Percentiles rank a stretch among this genome's conserved stretches.
phyloP scores from a whole-genome alignment of 2,329 filamentous ascomycete species.

The Chrysoporthe deuterocubensis region DNA sequence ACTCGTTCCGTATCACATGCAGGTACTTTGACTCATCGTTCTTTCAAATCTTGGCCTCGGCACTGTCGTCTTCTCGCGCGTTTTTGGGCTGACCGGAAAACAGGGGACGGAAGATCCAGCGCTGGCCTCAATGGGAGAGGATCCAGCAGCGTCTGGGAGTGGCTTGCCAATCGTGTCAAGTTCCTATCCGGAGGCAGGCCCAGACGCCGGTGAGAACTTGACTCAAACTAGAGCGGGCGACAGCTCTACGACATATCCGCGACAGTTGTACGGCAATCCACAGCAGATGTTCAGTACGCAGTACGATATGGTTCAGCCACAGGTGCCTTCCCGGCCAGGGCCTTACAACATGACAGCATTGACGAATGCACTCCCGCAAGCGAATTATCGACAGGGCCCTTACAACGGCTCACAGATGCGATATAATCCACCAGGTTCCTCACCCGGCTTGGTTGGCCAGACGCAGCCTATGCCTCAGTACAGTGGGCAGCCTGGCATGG shows the following conservation, averaged over 20 bases:
- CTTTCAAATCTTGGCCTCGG: background rate
- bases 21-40: conserved; percentile 10
- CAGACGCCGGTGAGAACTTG: conserved; percentile 33
- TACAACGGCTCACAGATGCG: conserved; percentile 42
- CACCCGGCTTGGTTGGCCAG: conserved; percentile 45
- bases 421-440: conserved; percentile 37
- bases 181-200: conserved; percentile 30
- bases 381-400: conserved; percentile 44
- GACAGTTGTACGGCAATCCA: conserved; percentile 38
- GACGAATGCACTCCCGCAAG: conserved; percentile 48
- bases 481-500: conserved; percentile 42
- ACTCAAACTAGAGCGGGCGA: conserved; percentile 31
- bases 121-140: conserved; percentile 33
- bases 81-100: conserved; percentile 18
- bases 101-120: conserved; percentile 11
- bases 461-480: conserved; percentile 44
- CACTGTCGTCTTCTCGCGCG: background rate
- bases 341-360: conserved; percentile 54
- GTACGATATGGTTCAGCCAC: conserved; percentile 45
- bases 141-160: conserved; percentile 34
- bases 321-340: conserved; percentile 37
- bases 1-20: conserved; percentile 15
- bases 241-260: conserved; percentile 34
- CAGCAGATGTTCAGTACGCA: conserved; percentile 48
- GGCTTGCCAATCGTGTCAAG: conserved; percentile 35